Evolutionary conservation across 345 rosid species (phyloP).

Genomic region (Linum usitatissimum): DNA sequence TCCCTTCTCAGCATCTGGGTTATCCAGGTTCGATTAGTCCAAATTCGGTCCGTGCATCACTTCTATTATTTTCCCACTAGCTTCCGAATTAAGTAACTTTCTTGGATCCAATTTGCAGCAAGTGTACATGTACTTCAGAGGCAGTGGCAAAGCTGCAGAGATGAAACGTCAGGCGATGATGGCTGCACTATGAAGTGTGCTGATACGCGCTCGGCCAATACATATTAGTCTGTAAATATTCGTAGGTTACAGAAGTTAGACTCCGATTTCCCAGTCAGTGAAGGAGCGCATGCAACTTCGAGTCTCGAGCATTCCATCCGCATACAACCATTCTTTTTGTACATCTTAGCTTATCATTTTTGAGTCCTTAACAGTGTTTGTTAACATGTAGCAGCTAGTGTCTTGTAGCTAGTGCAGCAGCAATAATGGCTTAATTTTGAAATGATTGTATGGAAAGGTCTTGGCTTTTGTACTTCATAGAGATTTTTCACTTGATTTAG

Average conservation of each 20-base stretch:
- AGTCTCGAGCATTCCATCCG: neutral
- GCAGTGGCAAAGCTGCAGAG: conserved; percentile 83
- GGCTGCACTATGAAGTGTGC: conserved; percentile 45
- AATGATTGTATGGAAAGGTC: neutral
- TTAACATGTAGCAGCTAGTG: neutral
- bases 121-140: conserved; percentile 92
- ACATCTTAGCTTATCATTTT: neutral
- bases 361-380: neutral
- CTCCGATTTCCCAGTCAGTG: neutral
- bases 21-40: conserved; percentile 53
- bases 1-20: conserved; percentile 94
- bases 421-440: neutral
- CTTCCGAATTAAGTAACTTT: neutral
- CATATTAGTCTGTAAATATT: too few species aligned
- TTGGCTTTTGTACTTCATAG: neutral
- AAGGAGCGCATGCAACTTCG: neutral
- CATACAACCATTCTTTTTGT: neutral
- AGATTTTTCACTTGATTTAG: neutral
- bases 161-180: conserved; percentile 79
- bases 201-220: too few species aligned
- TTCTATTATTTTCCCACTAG: neutral
- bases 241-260: neutral
- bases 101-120: conserved; percentile 43
- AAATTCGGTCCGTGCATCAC: neutral
- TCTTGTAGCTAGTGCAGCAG: neutral